These are phyloP conservation scores for Dichotomopilus funicola DNA, from an alignment of 2,329 filamentous ascomycete genomes.

Conservation along the genomic window DNA sequence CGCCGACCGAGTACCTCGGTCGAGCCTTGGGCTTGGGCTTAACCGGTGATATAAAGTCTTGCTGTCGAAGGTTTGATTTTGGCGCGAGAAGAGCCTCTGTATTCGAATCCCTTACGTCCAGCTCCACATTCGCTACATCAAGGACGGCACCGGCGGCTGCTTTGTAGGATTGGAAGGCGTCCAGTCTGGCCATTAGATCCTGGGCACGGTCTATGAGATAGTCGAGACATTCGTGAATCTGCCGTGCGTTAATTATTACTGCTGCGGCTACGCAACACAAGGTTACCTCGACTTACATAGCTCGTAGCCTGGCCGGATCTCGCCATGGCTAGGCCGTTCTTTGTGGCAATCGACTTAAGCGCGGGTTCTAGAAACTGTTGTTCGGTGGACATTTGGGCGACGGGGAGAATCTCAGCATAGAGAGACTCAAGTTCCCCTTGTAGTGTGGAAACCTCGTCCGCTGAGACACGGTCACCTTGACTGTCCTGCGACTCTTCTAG, in stretches of 20 bases:
- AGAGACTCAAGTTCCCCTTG: constrained; percentile 63
- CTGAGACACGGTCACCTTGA: constrained; percentile 19
- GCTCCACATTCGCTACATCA: constrained; percentile 38
- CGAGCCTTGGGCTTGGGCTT: constrained; percentile 26
- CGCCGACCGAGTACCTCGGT: constrained; percentile 32
- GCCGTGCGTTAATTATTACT: constrained; percentile 7
- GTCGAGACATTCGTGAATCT: constrained; percentile 48
- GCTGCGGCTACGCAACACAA: constrained; percentile 16
- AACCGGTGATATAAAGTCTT: constrained; percentile 29
- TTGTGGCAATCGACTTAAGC: constrained; percentile 38
- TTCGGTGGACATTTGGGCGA: constrained; percentile 65
- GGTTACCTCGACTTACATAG: constrained; percentile 39
- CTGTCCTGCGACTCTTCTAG: constrained; percentile 24
- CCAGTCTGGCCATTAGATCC: constrained; percentile 36
- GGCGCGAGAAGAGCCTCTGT: constrained; percentile 31
- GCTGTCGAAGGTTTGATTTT: constrained; percentile 18
- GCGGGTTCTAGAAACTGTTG: constrained; percentile 61
- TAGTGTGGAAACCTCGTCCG: constrained; percentile 43
- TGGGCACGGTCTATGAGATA: constrained; percentile 44
- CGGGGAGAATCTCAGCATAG: constrained; percentile 61
- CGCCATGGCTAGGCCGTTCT: constrained; percentile 37
- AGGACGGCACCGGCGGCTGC: constrained; percentile 34
- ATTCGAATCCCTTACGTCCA: constrained; percentile 27
- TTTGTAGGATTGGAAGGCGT: constrained; percentile 42
- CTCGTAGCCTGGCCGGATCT: constrained; percentile 41